Conservation (phyloP, 805 yeast species). For the Cyberlindnera mycetangii region DNA sequence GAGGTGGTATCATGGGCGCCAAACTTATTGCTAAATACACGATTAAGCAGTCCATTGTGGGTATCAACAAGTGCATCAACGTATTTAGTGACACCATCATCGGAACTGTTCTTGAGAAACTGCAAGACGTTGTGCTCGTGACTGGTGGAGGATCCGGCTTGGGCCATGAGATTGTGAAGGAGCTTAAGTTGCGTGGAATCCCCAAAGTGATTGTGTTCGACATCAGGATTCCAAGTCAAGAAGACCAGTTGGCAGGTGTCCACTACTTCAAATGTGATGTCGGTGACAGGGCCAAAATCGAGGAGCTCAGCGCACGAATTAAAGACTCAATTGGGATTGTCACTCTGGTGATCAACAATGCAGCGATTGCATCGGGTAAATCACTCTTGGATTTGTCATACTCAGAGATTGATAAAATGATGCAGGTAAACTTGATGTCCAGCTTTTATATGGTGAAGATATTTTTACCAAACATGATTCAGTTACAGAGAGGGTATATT, state of each 20-base stretch:
- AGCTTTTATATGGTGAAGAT: constrained; percentile 66
- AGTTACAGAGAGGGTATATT: constrained; percentile 62
- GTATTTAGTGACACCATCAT: constrained; percentile 36
- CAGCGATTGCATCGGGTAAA: constrained; percentile 68
- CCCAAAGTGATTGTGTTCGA: constrained; percentile 65
- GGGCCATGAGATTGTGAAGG: constrained; percentile 59
- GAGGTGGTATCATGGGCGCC: constrained; percentile 4
- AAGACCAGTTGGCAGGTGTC: constrained; percentile 37
- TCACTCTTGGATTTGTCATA: constrained; percentile 50
- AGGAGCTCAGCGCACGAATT: constrained; percentile 38
- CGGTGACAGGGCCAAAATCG: constrained; percentile 45
- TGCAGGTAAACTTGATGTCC: constrained; percentile 68
- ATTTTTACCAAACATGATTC: constrained; percentile 72
- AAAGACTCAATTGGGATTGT: constrained; percentile 51
- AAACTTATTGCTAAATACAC: constrained; percentile 22
- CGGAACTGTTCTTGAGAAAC: constrained; percentile 52
- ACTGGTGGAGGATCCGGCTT: constrained; percentile 88
- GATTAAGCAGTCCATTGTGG: constrained; percentile 12
- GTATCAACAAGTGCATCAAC: constrained; percentile 10
- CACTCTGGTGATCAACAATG: constrained; percentile 77
- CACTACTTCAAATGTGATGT: constrained; percentile 71
- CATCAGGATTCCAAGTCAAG: constrained; percentile 33
- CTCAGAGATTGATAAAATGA: constrained; percentile 57
- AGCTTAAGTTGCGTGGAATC: constrained; percentile 42
- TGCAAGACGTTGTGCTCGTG: constrained; percentile 60